Evolutionary conservation across 2,329 filamentous ascomycete species (phyloP), one percentile per base, ranked within the genome.

Genomic region (Penicillium sp.): DNA sequence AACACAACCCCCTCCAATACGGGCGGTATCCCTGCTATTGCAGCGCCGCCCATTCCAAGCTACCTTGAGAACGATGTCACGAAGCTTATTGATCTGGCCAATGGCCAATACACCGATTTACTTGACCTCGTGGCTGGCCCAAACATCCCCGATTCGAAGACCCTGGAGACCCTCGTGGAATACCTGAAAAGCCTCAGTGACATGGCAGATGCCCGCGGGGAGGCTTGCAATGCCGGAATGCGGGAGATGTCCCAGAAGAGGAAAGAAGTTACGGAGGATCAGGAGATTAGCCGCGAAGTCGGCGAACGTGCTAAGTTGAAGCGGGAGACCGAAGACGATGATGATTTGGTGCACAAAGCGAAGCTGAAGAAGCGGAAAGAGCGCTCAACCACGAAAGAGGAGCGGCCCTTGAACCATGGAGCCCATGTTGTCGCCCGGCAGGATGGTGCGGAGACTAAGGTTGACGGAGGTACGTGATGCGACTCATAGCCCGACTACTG

Each of bases 311-410:
- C 76, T 38, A 78, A 75, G 61, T 72, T 80, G 72, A 82, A 81
- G 70, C 73, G 78, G 54, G 79, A 82, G 67, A 75, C 73, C 3
- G 76, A 83, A 56, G 79, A 81, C 50, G 77, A 80, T 35, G 77
- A 81, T 51, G 78, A 83, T 47, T 74, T 83, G 77, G 77, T 76
- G 30, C 72, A 86, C 70, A 85, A 86, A 73, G 79, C 82, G 26
- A 93, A 93, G 76, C 84, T 90, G 67, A 93, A 91, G 83, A 93
- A 91, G 81, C 88, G 91, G 75, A 93, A 92, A 79, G 91, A 89
- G 26, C 81, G 86, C 8, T 87, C 89, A 61, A 82, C 77, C 58
- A 79, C 85, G 35, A 86, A 85, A 62, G 87, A 91, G 64, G 84
- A 87, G 58, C 80, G 86, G 47, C 86, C 86, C 26, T 79, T 85